Percentiles rank a stretch among this genome's conserved stretches.
phyloP scores from a whole-genome alignment of 1,139 yeast species.

The Suhomyces maxii region DNA sequence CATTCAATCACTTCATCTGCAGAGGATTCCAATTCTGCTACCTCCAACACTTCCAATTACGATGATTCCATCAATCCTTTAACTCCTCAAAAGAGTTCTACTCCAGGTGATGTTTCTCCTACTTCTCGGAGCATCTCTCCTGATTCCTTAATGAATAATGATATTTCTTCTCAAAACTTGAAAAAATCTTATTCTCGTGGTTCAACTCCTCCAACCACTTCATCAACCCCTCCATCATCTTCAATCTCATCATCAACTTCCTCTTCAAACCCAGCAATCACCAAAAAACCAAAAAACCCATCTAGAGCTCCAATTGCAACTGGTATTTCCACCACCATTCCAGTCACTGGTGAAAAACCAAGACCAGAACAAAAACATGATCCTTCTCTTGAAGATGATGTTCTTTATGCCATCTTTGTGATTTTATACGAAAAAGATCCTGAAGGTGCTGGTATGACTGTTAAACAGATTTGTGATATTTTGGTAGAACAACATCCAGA shows the following conservation, averaged over 20 bases:
- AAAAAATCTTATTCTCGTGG: constrained; percentile 18
- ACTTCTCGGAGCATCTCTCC: constrained; percentile 47
- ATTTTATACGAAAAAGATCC: constrained; percentile 69
- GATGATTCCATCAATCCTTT: constrained; percentile 12
- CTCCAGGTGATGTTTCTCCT: constrained; percentile 35
- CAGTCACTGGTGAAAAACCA: constrained; percentile 80
- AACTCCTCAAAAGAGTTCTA: constrained; percentile 25
- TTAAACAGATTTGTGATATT: constrained; percentile 77
- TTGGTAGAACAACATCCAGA: constrained; percentile 73
- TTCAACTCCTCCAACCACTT: constrained; percentile 17
- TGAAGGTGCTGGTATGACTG: constrained; percentile 77
- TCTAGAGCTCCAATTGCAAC: constrained; percentile 55
- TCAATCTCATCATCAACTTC: constrained; percentile 13
- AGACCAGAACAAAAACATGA: constrained; percentile 62
- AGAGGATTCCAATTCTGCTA: background rate
- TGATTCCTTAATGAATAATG: constrained; percentile 41
- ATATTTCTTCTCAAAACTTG: constrained; percentile 14
- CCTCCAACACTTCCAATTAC: constrained; percentile 1
- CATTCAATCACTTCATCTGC: constrained; percentile 4
- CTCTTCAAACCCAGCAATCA: constrained; percentile 11
- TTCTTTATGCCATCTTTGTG: constrained; percentile 68
- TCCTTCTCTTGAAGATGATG: constrained; percentile 70
- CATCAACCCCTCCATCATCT: constrained; percentile 15
- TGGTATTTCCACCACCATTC: constrained; percentile 75
- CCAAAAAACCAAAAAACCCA: constrained; percentile 39